phyloP scores from a whole-genome alignment of 2,329 filamentous ascomycete species.

The Trichothecium roseum region DNA sequence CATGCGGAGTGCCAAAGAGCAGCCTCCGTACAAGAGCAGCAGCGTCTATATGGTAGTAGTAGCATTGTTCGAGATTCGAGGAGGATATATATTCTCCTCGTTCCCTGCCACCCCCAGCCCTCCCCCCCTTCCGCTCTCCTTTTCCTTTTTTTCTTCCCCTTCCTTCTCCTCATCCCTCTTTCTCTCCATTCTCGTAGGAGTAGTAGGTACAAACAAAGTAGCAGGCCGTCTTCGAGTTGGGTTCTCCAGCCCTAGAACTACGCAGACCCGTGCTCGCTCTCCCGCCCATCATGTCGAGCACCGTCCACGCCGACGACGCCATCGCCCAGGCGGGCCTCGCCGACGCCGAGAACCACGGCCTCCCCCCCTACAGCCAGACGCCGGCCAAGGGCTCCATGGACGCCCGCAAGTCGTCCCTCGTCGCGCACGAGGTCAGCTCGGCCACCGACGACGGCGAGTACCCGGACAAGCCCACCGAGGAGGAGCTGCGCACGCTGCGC shows the following conservation, averaged over 20 bases:
- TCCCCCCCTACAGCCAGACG: slow-evolving; percentile 11
- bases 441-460: slow-evolving; percentile 18
- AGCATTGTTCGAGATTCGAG: no score
- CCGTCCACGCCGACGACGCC: slow-evolving; percentile 24
- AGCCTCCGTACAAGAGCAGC: no score
- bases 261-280: no score
- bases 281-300: slow-evolving; percentile 28
- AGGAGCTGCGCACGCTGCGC: slow-evolving; percentile 50
- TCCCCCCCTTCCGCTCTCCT: background rate
- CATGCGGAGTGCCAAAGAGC: no score
- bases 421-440: slow-evolving; percentile 12
- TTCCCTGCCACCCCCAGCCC: no score
- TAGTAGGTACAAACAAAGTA: no score
- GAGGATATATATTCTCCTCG: no score
- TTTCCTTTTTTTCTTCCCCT: background rate
- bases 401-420: slow-evolving; percentile 5
- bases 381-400: slow-evolving; percentile 18
- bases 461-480: slow-evolving; percentile 42
- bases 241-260: no score
- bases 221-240: no score
- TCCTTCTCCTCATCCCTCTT: background rate
- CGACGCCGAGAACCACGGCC: slow-evolving; percentile 18
- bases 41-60: no score
- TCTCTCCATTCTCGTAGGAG: background rate
- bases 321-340: slow-evolving; percentile 21